Conservation (phyloP, 1,284 basidiomycete species). For the Naganishia sp. region DNA sequence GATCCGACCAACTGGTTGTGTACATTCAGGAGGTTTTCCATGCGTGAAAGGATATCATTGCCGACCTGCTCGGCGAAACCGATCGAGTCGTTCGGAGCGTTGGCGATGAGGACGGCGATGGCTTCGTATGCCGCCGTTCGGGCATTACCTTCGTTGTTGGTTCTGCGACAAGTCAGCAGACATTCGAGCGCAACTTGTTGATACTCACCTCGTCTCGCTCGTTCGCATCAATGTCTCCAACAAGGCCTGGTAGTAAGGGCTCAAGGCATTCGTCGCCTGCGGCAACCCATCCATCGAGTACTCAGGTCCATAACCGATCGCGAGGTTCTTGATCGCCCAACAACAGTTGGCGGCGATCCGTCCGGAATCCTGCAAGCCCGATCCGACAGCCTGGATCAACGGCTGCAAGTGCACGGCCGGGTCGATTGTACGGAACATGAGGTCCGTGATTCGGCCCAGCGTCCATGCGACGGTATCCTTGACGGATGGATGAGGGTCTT, state of each 20-base stretch:
- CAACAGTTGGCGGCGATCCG: slow-evolving; percentile 92
- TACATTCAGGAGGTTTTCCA: slow-evolving; percentile 82
- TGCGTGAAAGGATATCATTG: slow-evolving; percentile 77
- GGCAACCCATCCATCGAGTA: slow-evolving; percentile 61
- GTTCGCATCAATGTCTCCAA: slow-evolving; percentile 77
- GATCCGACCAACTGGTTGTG: slow-evolving; percentile 91
- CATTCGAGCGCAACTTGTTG: background rate
- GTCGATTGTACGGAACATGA: slow-evolving; percentile 83
- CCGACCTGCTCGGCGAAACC: slow-evolving; percentile 79
- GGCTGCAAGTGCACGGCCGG: slow-evolving; percentile 84
- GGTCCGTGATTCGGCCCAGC: slow-evolving; percentile 89
- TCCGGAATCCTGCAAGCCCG: slow-evolving; percentile 68
- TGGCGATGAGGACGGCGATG: slow-evolving; percentile 79
- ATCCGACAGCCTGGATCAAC: slow-evolving; percentile 79
- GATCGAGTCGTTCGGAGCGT: slow-evolving; percentile 79
- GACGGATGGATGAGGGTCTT: slow-evolving; percentile 79
- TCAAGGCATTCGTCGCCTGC: slow-evolving; percentile 66
- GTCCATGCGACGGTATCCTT: slow-evolving; percentile 99
- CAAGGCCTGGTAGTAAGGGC: slow-evolving; percentile 86
- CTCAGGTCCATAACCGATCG: slow-evolving; percentile 67
- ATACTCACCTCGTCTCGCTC: slow-evolving; percentile 63
- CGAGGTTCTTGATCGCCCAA: slow-evolving; percentile 94
- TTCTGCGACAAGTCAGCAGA: slow-evolving; percentile 55
- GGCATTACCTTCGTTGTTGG: slow-evolving; percentile 86
- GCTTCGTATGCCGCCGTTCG: slow-evolving; percentile 96